Base-by-base conservation (phyloP, 306 rosid genomes). In the Herpetospermum pedunculosum region DNA sequence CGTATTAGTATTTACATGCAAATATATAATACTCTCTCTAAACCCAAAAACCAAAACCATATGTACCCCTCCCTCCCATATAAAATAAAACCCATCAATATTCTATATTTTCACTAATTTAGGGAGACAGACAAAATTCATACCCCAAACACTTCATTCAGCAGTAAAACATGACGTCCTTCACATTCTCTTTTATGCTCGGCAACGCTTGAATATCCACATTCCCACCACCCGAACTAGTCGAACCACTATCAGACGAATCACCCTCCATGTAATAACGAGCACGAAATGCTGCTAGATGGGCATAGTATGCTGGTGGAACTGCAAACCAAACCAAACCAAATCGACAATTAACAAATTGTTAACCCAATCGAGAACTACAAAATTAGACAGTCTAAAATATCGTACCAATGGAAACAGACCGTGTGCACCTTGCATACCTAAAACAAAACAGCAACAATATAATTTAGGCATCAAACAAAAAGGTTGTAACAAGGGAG, bases 351-450 rank as follows among this genome's bases (percentile, higher is more conserved):
- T 9, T 32, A 21, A 12, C 3, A n/a, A 15, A 58, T 18, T n/a
- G 21, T 4, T 15, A 41, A 74, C 13, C 7, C 4, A 28, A 29
- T 0, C 16, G 25, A 18, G 21, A 28, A 28, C 21, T 73, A 1
- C 0, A 7, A 29, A 58, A 41, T 15, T 16, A 16, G 28, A 40
- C 15, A 19, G 16, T 58, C 16, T 2, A 3, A 11, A 40, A 34
- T 5, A 15, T 19, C 72, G 3, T 25, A 86, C 88, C 88, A 32
- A 86, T 73, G 8, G 90, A 86, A 25, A 86, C 88, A 0, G 88
- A 84, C 14, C 81, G 76, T 0, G 90, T 86, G 50, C 90, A 86
- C 77, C 90, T 77, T 14, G 83, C 88, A 29, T 75, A 84, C 69
- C 90, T 86, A 69, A 60, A 28, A 44, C n/a, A 19, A 34, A 14